A percentile compares a stretch with the other conserved stretches of the same genome.
These are phyloP conservation scores for Hemileccinum rubropunctum DNA, from an alignment of 768 basidiomycete species.

Conservation along the genomic window DNA sequence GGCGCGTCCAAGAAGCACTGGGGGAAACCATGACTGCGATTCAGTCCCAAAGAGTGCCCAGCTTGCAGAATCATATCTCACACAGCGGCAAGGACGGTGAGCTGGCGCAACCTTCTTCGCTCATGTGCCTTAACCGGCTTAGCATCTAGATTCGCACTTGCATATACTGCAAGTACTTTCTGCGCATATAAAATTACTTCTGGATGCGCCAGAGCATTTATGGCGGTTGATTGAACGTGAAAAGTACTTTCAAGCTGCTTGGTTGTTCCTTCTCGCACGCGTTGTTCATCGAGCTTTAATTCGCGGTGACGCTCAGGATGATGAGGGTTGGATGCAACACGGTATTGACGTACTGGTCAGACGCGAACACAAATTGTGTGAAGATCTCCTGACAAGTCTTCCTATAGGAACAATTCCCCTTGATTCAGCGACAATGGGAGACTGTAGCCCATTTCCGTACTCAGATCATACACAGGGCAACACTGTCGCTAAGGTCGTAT, in stretches of 20 bases:
- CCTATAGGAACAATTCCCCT: conserved; percentile 75
- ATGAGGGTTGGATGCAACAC: conserved; percentile 53
- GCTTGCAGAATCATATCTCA: conserved; percentile 40
- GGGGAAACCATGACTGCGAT: conserved; percentile 60
- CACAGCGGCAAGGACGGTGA: conserved; percentile 42
- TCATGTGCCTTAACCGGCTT: conserved; percentile 1
- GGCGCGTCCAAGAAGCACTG: conserved; percentile 59
- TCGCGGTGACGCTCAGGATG: conserved; percentile 61
- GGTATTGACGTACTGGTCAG: conserved; percentile 64
- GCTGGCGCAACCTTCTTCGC: conserved; percentile 8
- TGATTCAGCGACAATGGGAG: conserved; percentile 94
- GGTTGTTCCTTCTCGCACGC: conserved; percentile 82
- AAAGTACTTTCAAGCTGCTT: conserved; percentile 78
- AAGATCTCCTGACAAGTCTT: not conserved
- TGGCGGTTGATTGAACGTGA: conserved; percentile 85
- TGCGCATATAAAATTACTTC: conserved; percentile 85
- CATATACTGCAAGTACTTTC: conserved; percentile 71
- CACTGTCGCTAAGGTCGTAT: conserved; percentile 67
- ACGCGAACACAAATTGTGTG: not conserved
- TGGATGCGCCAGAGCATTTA: conserved; percentile 89
- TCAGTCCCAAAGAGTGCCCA: conserved; percentile 43
- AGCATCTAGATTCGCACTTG: conserved; percentile 57
- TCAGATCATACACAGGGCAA: conserved; percentile 89
- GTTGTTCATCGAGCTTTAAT: conserved; percentile 79
- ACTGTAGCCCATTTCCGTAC: conserved; percentile 79